phyloP scores from a whole-genome alignment of 306 rosid species.

The Bauhinia variegata region DNA sequence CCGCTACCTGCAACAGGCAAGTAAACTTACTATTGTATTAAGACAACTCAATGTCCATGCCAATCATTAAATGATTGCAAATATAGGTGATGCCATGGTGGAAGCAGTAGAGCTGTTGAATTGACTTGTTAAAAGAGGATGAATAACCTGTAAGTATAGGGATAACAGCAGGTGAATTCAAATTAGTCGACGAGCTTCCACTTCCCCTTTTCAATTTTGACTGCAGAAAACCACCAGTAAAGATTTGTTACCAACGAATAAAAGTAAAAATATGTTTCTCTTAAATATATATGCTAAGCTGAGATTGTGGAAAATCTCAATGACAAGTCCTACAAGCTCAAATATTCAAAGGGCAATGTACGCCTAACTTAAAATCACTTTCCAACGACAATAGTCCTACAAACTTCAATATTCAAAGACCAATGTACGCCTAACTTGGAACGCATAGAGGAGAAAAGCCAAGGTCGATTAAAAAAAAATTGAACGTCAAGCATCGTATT shows the following conservation, averaged over 20 bases:
- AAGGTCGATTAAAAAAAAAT: slow-evolving; percentile 17
- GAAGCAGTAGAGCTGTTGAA: not conserved
- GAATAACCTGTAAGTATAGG: slow-evolving; percentile 58
- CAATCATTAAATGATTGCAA: not conserved
- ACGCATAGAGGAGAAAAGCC: slow-evolving; percentile 21
- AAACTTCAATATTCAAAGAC: slow-evolving; percentile 13
- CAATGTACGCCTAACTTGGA: slow-evolving; percentile 26
- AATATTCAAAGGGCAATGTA: slow-evolving; percentile 15
- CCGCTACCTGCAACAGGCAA: slow-evolving; percentile 50
- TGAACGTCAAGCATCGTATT: slow-evolving; percentile 29
- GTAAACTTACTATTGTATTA: not conserved
- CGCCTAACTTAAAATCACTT: slow-evolving; percentile 29
- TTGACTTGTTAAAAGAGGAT: slow-evolving; percentile 25
- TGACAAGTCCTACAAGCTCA: slow-evolving; percentile 12
- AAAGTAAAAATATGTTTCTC: slow-evolving; percentile 4
- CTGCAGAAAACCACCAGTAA: slow-evolving; percentile 56
- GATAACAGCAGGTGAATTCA: slow-evolving; percentile 42
- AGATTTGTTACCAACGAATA: slow-evolving; percentile 20
- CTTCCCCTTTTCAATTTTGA: slow-evolving; percentile 84
- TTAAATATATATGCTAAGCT: not conserved
- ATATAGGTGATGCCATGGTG: not conserved
- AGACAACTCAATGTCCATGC: not conserved
- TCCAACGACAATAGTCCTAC: slow-evolving; percentile 2
- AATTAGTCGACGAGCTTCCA: slow-evolving; percentile 48
- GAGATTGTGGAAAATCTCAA: slow-evolving; percentile 13